These are phyloP conservation scores for Botrytis deweyae DNA, from an alignment of 2,329 filamentous ascomycete species.

Conservation along the genomic window DNA sequence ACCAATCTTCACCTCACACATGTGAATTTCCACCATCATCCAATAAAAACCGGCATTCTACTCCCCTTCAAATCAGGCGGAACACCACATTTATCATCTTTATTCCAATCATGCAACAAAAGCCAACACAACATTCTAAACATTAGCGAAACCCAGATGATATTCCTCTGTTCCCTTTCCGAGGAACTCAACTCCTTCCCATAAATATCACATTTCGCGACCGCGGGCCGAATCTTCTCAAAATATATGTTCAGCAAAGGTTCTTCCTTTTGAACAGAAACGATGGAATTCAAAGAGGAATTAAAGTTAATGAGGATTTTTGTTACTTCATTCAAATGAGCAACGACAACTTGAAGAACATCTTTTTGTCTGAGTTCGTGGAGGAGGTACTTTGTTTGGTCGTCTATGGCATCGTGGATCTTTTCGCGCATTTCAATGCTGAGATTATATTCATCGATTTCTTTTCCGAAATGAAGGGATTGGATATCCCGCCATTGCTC, in stretches of 20 bases:
- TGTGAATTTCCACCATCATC: conserved; percentile 32
- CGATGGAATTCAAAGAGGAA: conserved; percentile 35
- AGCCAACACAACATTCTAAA: conserved; percentile 61
- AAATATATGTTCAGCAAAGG: conserved; percentile 56
- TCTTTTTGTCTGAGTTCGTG: conserved; percentile 26
- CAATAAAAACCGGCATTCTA: conserved; percentile 56
- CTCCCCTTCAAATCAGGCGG: conserved; percentile 55
- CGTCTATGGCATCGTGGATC: conserved; percentile 36
- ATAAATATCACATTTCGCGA: conserved; percentile 41
- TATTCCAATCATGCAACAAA: conserved; percentile 56
- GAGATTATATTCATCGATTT: conserved; percentile 26
- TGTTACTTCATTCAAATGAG: conserved; percentile 38
- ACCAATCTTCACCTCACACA: background rate
- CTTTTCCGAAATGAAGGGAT: background rate
- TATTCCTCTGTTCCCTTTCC: conserved; percentile 32
- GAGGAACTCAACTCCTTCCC: conserved; percentile 23
- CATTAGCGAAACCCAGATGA: conserved; percentile 55
- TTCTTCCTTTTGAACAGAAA: conserved; percentile 50
- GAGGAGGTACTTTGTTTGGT: conserved; percentile 31
- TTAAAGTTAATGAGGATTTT: conserved; percentile 44
- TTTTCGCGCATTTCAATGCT: conserved; percentile 32
- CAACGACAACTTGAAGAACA: conserved; percentile 33
- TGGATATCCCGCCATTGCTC: conserved; percentile 29
- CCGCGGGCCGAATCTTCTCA: conserved; percentile 44
- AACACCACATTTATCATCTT: conserved; percentile 51